A percentile compares a stretch with the other conserved stretches of the same genome.
Conservation (phyloP, 2,329 filamentous ascomycete genomes). For the Hypoxylon sp. region DNA sequence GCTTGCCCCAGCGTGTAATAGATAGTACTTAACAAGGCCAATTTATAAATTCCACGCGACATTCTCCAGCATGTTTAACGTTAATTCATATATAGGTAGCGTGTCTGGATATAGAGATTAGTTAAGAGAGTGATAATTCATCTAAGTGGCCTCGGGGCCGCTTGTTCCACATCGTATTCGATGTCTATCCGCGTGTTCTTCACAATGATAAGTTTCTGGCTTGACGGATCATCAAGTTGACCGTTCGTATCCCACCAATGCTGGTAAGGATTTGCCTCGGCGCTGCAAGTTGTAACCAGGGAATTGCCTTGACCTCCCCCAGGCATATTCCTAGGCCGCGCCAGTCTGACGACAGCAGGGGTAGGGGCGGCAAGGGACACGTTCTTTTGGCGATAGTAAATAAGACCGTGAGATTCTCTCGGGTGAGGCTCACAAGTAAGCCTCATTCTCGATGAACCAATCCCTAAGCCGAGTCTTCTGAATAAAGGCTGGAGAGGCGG, state of each 20-base stretch:
- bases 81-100: too few relatives aligned
- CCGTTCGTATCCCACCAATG: slow-evolving; percentile 1
- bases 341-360: not conserved
- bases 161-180: slow-evolving; percentile 24
- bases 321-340: slow-evolving; percentile 11
- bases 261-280: not conserved
- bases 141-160: not conserved
- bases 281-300: slow-evolving; percentile 32
- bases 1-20: not conserved
- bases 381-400: not conserved
- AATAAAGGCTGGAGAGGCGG: slow-evolving; percentile 52
- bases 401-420: not conserved
- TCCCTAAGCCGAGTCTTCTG: slow-evolving; percentile 30
- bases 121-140: not conserved
- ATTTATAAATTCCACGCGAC: not conserved
- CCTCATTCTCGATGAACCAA: slow-evolving; percentile 1
- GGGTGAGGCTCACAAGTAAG: not conserved
- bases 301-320: slow-evolving; percentile 1
- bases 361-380: not conserved
- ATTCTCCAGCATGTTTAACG: not conserved
- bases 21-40: not conserved
- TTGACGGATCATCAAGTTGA: slow-evolving; percentile 23
- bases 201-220: slow-evolving; percentile 40
- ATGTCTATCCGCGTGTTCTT: slow-evolving; percentile 45
- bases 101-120: not conserved